A percentile compares a stretch with the other conserved stretches of the same genome.
Conservation (phyloP, 1,284 basidiomycete species). For the Cutaneotrichosporon mucoides region DNA sequence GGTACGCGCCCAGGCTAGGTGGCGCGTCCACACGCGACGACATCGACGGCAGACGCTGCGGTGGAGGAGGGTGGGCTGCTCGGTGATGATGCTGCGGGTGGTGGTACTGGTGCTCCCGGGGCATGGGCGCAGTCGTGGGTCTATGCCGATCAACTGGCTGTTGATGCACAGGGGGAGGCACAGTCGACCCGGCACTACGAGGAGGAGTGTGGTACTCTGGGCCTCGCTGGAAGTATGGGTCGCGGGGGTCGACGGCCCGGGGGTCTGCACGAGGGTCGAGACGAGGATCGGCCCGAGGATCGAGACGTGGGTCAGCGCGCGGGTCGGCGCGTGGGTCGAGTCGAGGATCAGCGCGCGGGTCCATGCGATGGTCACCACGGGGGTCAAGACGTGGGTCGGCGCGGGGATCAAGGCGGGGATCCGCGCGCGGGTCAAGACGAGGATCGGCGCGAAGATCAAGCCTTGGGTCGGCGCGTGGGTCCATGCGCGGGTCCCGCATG, state of each 20-base stretch:
- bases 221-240: constrained; percentile 4
- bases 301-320: not conserved
- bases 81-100: constrained; percentile 2
- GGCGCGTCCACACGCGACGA: constrained; percentile 16
- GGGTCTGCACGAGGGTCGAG: not conserved
- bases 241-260: constrained; percentile 3
- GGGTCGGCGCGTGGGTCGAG: constrained; percentile 4
- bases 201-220: constrained; percentile 8
- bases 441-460: not conserved
- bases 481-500: constrained; percentile 2
- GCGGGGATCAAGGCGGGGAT: not conserved
- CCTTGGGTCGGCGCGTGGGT: not conserved
- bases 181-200: constrained; percentile 8
- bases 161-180: not conserved
- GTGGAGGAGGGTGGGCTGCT: constrained; percentile 1
- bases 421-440: not conserved
- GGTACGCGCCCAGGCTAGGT: constrained; percentile 14
- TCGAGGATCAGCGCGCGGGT: constrained; percentile 1
- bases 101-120: constrained; percentile 8
- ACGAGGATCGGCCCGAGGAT: constrained; percentile 5
- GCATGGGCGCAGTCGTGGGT: constrained; percentile 1
- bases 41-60: constrained; percentile 10
- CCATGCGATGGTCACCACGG: not conserved
- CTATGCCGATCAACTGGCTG: constrained; percentile 6
- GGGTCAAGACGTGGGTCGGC: not conserved